Percentiles rank a stretch among this genome's conserved stretches.
Conservation (phyloP, 164 flowering plant genomes). For the Macadamia integrifolia region DNA sequence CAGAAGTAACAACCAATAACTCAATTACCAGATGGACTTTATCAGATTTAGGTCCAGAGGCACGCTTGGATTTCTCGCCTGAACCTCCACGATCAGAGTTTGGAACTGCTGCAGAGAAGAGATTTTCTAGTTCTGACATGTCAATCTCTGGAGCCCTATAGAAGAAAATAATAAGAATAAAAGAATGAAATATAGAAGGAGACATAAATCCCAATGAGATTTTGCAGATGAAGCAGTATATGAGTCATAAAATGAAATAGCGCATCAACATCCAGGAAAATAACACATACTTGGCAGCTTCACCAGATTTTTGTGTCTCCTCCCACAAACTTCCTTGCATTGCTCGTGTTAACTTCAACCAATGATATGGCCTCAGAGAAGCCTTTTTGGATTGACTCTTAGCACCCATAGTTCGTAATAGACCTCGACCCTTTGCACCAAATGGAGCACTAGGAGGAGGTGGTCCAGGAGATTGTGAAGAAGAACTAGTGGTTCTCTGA, state of each 20-base stretch:
- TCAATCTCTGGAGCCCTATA: constrained; percentile 93
- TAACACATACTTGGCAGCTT: constrained; percentile 55
- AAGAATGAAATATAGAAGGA: neutral
- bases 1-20: neutral
- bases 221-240: neutral
- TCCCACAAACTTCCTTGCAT: constrained; percentile 95
- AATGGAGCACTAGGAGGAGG: constrained; percentile 27
- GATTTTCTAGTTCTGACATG: constrained; percentile 84
- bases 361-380: constrained; percentile 74
- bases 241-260: neutral
- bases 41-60: constrained; percentile 58
- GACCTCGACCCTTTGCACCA: constrained; percentile 37
- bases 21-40: constrained; percentile 81
- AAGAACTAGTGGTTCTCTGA: constrained; percentile 19
- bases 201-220: neutral
- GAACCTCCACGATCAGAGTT: constrained; percentile 36
- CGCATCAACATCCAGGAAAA: neutral
- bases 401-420: constrained; percentile 39
- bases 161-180: neutral
- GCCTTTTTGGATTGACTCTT: constrained; percentile 37
- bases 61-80: constrained; percentile 45
- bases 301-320: constrained; percentile 72
- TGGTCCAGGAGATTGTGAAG: constrained; percentile 36
- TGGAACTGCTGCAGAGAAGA: constrained; percentile 80
- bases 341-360: constrained; percentile 86